Percentiles rank a stretch among this genome's conserved stretches.
These are phyloP conservation scores for Vairimorpha ceranae DNA, from an alignment of 371 early-diverging fungal species.

Conservation along the genomic window DNA sequence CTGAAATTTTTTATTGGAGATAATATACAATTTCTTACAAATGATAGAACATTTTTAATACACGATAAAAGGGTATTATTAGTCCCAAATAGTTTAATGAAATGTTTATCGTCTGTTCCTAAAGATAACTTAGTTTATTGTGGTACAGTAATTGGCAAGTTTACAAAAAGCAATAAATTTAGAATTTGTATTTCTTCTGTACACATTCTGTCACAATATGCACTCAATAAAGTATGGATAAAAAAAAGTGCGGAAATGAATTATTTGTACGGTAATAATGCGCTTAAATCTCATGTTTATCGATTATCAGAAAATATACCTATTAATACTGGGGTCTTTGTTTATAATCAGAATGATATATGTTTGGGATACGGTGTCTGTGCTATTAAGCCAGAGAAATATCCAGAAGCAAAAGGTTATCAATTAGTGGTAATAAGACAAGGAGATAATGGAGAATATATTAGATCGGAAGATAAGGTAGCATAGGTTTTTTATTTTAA, in stretches of 20 bases:
- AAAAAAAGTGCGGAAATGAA: constrained; percentile 98
- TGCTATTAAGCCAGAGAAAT: constrained; percentile 77
- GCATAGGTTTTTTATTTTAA: too few species aligned
- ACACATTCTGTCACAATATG: constrained; percentile 81
- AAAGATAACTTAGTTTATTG: constrained; percentile 73
- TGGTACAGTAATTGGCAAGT: constrained; percentile 93
- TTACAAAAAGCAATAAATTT: constrained; percentile 91
- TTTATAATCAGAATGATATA: constrained; percentile 81
- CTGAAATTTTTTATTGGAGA: constrained; percentile 58
- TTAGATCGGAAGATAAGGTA: constrained; percentile 57
- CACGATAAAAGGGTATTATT: constrained; percentile 55
- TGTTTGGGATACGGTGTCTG: constrained; percentile 96
- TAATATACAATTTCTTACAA: constrained; percentile 46
- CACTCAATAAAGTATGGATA: constrained; percentile 89
- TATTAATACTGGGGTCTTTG: constrained; percentile 87
- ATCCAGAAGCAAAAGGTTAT: constrained; percentile 81
- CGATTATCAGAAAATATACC: constrained; percentile 90
- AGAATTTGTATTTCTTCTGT: constrained; percentile 82
- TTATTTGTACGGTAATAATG: constrained; percentile 93
- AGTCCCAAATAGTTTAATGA: constrained; percentile 39
- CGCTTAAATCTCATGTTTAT: constrained; percentile 89
- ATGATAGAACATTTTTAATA: constrained; percentile 44
- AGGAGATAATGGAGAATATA: constrained; percentile 93
- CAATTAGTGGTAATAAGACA: constrained; percentile 88
- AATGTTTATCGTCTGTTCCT: constrained; percentile 46